Evolutionary conservation across 257 asterid species (phyloP).

Genomic region (Solanum gracilifrons): DNA sequence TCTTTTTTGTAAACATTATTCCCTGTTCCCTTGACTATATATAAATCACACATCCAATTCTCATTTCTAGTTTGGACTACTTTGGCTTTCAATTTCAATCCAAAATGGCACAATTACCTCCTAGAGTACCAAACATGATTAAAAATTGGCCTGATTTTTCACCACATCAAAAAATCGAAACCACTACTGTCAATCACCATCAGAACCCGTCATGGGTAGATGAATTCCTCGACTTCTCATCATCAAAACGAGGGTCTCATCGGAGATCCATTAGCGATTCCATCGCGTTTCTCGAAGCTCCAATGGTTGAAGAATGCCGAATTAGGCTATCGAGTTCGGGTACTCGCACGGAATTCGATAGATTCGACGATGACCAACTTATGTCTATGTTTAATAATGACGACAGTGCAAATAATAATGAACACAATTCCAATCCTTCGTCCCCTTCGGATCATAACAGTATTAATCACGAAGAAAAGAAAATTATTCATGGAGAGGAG

Average conservation of each 20-base stretch:
- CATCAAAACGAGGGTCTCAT: conserved; percentile 60
- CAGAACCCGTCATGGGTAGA: conserved; percentile 51
- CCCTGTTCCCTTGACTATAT: neutral
- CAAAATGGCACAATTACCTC: conserved; percentile 80
- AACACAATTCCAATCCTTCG: conserved; percentile 55
- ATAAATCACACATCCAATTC: neutral
- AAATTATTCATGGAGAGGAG: neutral
- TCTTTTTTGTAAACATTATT: neutral
- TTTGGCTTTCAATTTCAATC: neutral
- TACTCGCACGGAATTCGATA: conserved; percentile 31
- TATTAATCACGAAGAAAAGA: conserved; percentile 34
- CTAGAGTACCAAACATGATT: conserved; percentile 56
- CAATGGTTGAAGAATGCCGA: conserved; percentile 59
- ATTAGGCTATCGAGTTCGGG: conserved; percentile 22
- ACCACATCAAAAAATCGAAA: conserved; percentile 15
- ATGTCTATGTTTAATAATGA: conserved; percentile 70
- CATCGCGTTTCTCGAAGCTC: conserved; percentile 59
- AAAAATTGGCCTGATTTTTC: conserved; percentile 54
- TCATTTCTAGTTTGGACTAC: neutral
- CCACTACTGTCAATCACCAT: neutral
- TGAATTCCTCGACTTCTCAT: conserved; percentile 77
- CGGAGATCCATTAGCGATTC: conserved; percentile 76
- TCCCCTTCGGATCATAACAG: conserved; percentile 78
- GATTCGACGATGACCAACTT: conserved; percentile 79
- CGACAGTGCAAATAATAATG: conserved; percentile 15